These are phyloP conservation scores for Cryphonectria nitschkei DNA, from an alignment of 2,329 filamentous ascomycete genomes.

Conservation along the genomic window DNA sequence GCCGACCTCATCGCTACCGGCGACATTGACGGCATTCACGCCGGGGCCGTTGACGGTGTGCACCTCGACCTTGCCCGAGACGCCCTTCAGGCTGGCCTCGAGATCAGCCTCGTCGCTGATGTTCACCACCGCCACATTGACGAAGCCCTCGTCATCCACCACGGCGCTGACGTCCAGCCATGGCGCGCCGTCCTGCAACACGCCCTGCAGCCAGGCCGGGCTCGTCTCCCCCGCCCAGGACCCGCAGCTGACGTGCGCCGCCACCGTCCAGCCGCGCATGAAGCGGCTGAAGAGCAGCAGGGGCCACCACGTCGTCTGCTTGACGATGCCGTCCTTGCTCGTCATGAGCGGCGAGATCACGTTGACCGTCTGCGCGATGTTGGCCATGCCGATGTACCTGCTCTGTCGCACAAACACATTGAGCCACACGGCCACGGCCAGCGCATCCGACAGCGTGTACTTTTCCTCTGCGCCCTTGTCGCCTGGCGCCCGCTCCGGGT, in stretches of 20 bases:
- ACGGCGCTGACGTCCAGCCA: slow-evolving; percentile 71
- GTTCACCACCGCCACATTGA: slow-evolving; percentile 75
- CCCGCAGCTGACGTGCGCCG: slow-evolving; percentile 64
- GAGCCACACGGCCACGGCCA: slow-evolving; percentile 75
- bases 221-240: slow-evolving; percentile 70
- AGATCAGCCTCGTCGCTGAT: slow-evolving; percentile 64
- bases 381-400: slow-evolving; percentile 74
- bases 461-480: slow-evolving; percentile 72
- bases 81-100: slow-evolving; percentile 61
- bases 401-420: slow-evolving; percentile 78
- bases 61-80: slow-evolving; percentile 57
- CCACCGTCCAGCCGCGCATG: slow-evolving; percentile 75
- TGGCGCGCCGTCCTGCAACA: slow-evolving; percentile 66
- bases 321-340: slow-evolving; percentile 62
- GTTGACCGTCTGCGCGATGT: slow-evolving; percentile 77
- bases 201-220: slow-evolving; percentile 66
- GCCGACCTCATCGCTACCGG: slow-evolving; percentile 62
- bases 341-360: slow-evolving; percentile 81
- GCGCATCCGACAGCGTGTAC: slow-evolving; percentile 75
- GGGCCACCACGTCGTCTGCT: slow-evolving; percentile 78
- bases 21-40: slow-evolving; percentile 64
- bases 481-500: slow-evolving; percentile 71
- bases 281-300: slow-evolving; percentile 69
- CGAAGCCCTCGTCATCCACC: slow-evolving; percentile 59
- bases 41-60: slow-evolving; percentile 64